A percentile compares a stretch with the other conserved stretches of the same genome.
phyloP scores from a whole-genome alignment of 1,139 yeast species.

The Lodderomyces orthopsilosis region DNA sequence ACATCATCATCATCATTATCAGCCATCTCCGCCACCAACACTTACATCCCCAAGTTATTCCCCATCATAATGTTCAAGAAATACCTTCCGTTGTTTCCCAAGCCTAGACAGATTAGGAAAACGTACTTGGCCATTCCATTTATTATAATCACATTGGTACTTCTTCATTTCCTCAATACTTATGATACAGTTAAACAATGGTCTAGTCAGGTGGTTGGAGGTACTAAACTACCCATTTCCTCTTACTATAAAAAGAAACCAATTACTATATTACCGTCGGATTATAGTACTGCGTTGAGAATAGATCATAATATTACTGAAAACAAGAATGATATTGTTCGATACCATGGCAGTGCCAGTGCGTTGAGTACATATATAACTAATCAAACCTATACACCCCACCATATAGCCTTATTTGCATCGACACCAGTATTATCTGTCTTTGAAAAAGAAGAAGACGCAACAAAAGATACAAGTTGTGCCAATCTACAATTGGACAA shows the following conservation, averaged over 20 bases:
- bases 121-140: slow-evolving; percentile 4
- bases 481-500: slow-evolving; percentile 2
- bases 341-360: slow-evolving; percentile 1
- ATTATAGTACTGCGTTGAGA: not conserved
- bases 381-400: slow-evolving; percentile 6
- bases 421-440: slow-evolving; percentile 3
- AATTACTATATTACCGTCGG: slow-evolving; percentile 4
- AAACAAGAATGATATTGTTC: slow-evolving; percentile 2
- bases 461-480: not conserved
- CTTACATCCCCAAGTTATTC: not conserved
- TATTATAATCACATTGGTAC: not conserved
- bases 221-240: slow-evolving; percentile 1
- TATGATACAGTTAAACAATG: slow-evolving; percentile 3
- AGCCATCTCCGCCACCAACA: not conserved
- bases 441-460: not conserved
- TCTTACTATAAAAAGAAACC: not conserved
- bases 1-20: too few relatives aligned
- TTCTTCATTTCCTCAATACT: slow-evolving; percentile 4
- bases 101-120: slow-evolving; percentile 5
- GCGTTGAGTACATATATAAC: slow-evolving; percentile 2
- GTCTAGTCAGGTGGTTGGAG: not conserved
- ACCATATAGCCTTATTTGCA: slow-evolving; percentile 5
- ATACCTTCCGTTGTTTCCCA: slow-evolving; percentile 4
- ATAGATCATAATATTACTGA: slow-evolving; percentile 1
- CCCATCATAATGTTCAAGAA: not conserved